A percentile compares a stretch with the other conserved stretches of the same genome.
phyloP scores from a whole-genome alignment of 176 grass and related monocot species.

The Tillandsia leiboldiana region DNA sequence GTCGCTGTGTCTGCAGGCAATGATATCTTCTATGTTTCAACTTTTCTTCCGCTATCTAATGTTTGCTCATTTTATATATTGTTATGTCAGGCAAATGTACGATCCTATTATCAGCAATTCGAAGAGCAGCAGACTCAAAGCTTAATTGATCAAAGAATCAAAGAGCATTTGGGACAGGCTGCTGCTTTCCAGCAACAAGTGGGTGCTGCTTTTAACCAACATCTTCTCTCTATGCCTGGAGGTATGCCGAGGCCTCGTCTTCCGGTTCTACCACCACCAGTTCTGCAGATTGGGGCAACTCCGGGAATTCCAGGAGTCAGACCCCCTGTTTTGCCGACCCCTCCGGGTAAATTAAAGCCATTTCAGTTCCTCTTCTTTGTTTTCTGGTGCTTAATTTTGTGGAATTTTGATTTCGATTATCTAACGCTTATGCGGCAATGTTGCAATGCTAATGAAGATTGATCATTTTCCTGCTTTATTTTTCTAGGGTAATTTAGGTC shows the following conservation, averaged over 20 bases:
- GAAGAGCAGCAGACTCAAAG: conserved; percentile 98
- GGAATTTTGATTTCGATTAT: not conserved
- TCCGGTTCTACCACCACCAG: conserved; percentile 48
- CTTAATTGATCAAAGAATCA: conserved; percentile 98
- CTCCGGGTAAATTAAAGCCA: conserved; percentile 33
- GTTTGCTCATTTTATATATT: not conserved
- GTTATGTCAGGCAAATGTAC: conserved; percentile 71
- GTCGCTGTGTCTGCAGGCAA: no score
- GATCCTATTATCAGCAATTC: conserved; percentile 92
- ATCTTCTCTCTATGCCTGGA: conserved; percentile 48
- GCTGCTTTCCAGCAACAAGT: conserved; percentile 68
- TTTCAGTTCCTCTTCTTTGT: conserved; percentile 2
- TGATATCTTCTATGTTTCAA: no score
- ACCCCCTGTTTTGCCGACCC: conserved; percentile 50
- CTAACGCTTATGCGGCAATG: not conserved
- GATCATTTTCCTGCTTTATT: no score
- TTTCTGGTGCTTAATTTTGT: conserved; percentile 5
- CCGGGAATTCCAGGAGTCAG: conserved; percentile 36
- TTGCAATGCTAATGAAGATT: not conserved
- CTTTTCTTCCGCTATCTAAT: not conserved
- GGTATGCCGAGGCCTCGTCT: conserved; percentile 38
- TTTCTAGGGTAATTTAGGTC: no score
- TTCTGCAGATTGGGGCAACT: conserved; percentile 37
- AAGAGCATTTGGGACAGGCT: conserved; percentile 92
- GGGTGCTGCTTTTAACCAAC: conserved; percentile 59